Conservation (phyloP, 768 basidiomycete species). For the Pisolithus marmoratus region DNA sequence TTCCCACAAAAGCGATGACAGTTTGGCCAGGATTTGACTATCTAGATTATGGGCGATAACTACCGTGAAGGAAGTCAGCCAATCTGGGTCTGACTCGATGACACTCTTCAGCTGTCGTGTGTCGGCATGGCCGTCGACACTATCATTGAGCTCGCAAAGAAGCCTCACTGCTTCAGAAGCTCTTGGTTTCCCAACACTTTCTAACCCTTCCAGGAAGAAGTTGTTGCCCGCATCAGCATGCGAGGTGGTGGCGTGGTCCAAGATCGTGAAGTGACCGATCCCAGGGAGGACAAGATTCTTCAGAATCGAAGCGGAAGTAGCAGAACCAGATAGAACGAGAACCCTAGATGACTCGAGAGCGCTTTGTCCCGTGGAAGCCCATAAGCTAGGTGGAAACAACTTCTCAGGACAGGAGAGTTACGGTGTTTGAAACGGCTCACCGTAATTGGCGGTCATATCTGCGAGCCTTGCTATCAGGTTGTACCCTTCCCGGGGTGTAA, state of each 20-base stretch:
- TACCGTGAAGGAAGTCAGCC: conserved; percentile 62
- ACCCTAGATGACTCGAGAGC: conserved; percentile 83
- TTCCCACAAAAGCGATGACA: conserved; percentile 66
- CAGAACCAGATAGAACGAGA: conserved; percentile 73
- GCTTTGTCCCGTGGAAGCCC: conserved; percentile 88
- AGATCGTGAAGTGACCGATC: conserved; percentile 91
- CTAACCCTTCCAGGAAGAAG: conserved; percentile 80
- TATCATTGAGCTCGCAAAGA: conserved; percentile 82
- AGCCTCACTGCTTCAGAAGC: conserved; percentile 75
- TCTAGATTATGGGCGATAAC: conserved; percentile 83
- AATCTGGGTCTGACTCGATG: conserved; percentile 47
- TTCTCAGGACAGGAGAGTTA: not conserved
- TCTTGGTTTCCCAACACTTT: conserved; percentile 75
- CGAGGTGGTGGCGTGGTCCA: conserved; percentile 58
- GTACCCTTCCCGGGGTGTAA: conserved; percentile 34
- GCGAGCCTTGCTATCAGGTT: conserved; percentile 82
- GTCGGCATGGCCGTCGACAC: conserved; percentile 68
- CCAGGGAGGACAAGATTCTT: conserved; percentile 98
- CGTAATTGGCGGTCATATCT: conserved; percentile 94
- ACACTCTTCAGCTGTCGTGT: conserved; percentile 50
- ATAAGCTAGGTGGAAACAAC: conserved; percentile 48
- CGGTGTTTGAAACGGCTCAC: conserved; percentile 34
- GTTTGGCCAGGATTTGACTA: conserved; percentile 44
- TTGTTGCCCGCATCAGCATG: conserved; percentile 88
- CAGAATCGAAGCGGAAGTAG: conserved; percentile 82